Evolutionary conservation across 139 green algal genomes (phyloP), one percentile per base, ranked within the genome.

Genomic region (Yamagishiella unicocca): DNA sequence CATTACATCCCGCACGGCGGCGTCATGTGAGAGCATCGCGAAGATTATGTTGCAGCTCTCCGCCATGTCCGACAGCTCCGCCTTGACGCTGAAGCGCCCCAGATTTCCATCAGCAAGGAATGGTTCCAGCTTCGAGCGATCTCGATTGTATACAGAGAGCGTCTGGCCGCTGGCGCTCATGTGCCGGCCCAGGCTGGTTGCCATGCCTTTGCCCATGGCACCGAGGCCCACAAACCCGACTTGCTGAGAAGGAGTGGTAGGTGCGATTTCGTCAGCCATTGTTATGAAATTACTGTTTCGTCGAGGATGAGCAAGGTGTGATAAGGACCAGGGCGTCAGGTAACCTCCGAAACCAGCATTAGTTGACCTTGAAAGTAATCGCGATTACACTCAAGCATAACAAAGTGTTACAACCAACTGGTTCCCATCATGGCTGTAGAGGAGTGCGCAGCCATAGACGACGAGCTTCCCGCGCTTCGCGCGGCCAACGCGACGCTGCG

Each of bases 171-270:
- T 40, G 24, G 25, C 4, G 53, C 7, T 24, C 0, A 33, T 22
- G 31, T 67, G 27, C 6, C 75, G 50, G 1, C 53, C 53, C 9
- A 83, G 75, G 75, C 35, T n/a, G 53, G 35, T 25, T 1, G 75
- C 75, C 75, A 71, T 70, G 53, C 53, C 75, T 10, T 53, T 83
- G 35, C 75, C 75, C 77, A 84, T 84, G 10, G 54, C 37, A 14
- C 77, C 77, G 12, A 84, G 27, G 7, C 77, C 77, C 25, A 84
- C 55, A 27, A 84, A 84, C 19, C 55, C 77, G 2, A 84, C 77
- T 40, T 71, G 19, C 8, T 9, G 29, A n/a, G 62, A 31, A 42
- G 25, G 5, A 40, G n/a, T 5, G 2, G 21, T 24, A 21, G 33
- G 4, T n/a, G 55, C 5, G 21, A 4, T 29, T 66, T 4, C 55